Percentiles rank a stretch among this genome's conserved stretches.
These are phyloP conservation scores for Boletus sp. DNA, from an alignment of 1,284 basidiomycete species.

Conservation along the genomic window DNA sequence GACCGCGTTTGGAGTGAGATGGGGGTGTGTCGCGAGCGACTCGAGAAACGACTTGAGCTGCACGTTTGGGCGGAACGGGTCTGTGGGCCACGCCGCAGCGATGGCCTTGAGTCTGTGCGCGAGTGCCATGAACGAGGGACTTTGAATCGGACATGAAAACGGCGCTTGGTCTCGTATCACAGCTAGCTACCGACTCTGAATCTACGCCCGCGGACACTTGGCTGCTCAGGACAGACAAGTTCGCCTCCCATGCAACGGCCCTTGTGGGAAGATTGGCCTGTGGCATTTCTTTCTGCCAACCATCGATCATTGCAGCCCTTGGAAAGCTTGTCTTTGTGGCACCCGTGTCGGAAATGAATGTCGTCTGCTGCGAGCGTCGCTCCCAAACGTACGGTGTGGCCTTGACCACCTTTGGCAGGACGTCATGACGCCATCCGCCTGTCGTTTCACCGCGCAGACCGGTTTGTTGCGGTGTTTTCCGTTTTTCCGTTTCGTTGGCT, in stretches of 20 bases:
- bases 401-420: not conserved
- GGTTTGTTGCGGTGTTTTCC: conserved; percentile 7
- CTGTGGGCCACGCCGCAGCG: conserved; percentile 61
- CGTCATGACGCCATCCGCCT: not conserved
- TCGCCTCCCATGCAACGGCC: no score
- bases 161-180: no score
- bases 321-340: conserved; percentile 14
- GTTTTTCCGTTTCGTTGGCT: not conserved
- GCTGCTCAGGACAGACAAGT: not conserved
- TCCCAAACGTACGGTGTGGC: not conserved
- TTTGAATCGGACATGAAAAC: conserved; percentile 29
- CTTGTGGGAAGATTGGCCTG: conserved; percentile 18
- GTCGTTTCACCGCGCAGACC: conserved; percentile 1
- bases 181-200: no score
- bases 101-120: conserved; percentile 55
- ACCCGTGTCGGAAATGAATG: conserved; percentile 7
- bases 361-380: not conserved
- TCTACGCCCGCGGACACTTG: conserved; percentile 11
- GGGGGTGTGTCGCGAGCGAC: conserved; percentile 68
- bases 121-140: conserved; percentile 35
- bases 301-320: conserved; percentile 3
- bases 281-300: conserved; percentile 8
- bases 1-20: conserved; percentile 61
- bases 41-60: conserved; percentile 68
- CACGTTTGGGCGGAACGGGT: conserved; percentile 74